Evolutionary conservation across 2,329 filamentous ascomycete genomes (phyloP), one percentile per base, ranked within the genome.

Genomic region (Neocucurbitaria cava): DNA sequence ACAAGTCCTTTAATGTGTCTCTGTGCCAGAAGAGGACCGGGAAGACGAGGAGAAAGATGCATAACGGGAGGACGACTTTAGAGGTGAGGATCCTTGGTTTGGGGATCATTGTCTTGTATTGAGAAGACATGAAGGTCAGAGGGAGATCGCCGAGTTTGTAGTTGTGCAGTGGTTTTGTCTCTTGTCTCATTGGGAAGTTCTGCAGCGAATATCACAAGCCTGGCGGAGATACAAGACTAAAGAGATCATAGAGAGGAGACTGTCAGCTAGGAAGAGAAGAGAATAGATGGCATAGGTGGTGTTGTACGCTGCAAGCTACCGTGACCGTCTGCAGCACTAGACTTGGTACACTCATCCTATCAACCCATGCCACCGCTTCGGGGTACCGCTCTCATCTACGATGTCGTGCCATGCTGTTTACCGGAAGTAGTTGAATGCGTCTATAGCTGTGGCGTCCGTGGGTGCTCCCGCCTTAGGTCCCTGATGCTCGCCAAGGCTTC

Each of bases 1-100:
- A 54, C 9, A 59, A 39, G 23, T 39, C 38, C 17, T 51, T 30
- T 7, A 55, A 13, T 6, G 49, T 35, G 4, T 41, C 36, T 26
- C 38, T 43, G 20, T 56, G 44, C 51, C 49, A 60, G 15, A 62
- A 45, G 11, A 60, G n/a, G 10, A 49, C 30, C 4, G 54, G 46
- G 15, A 58, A 28, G 20, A 36, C 31, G 15, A 60, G 33, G 11
- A 54, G 31, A 8, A 60, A 33, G 28, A 56, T 23, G 36, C 52
- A 52, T 38, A 47, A 36, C 30, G 35, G 51, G 15, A 56, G 24
- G 5, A 43, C 17, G 24, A 43, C 11, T 23, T 30, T 43, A 6
- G 41, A 43, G 8, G 23, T 43, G 15, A 28, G 15, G 23, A 43
- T n/a, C 17, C 41, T 43, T 18, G 41, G 24, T 3, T 30, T 28